These are phyloP conservation scores for Avena atlantica DNA, from an alignment of 176 grass and related monocot species.

Conservation along the genomic window DNA sequence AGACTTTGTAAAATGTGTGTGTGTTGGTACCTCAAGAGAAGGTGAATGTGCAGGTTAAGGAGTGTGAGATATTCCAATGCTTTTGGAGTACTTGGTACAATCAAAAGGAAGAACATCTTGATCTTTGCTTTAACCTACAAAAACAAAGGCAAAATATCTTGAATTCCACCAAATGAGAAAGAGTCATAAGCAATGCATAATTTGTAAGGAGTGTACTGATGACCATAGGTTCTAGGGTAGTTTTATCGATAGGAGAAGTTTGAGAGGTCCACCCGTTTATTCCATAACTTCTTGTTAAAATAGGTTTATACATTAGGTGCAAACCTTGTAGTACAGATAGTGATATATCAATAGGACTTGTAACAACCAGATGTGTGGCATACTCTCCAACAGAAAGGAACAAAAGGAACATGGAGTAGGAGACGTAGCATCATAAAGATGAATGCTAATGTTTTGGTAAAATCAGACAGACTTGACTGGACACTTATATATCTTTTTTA, in stretches of 20 bases:
- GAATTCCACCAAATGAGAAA: neutral
- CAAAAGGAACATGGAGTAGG: no score
- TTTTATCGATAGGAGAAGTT: constrained; percentile 2
- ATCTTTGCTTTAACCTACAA: constrained; percentile 67
- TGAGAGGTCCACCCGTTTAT: constrained; percentile 52
- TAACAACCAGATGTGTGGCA: neutral
- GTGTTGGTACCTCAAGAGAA: neutral
- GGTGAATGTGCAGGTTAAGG: constrained; percentile 4
- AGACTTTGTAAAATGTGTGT: neutral
- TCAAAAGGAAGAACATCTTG: constrained; percentile 59
- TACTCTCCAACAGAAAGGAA: neutral
- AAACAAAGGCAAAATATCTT: neutral
- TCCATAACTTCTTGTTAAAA: constrained; percentile 69
- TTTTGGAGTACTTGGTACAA: constrained; percentile 67
- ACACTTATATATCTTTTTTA: neutral
- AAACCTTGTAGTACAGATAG: neutral
- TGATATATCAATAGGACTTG: neutral
- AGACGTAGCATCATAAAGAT: neutral
- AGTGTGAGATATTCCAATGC: constrained; percentile 10
- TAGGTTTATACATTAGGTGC: neutral
- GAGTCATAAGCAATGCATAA: neutral
- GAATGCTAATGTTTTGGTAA: neutral
- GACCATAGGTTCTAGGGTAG: constrained; percentile 62
- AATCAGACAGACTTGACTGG: neutral
- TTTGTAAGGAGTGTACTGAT: constrained; percentile 51